Evolutionary conservation across 179 eudicot species (phyloP).

Genomic region (Corrigiola litoralis): DNA sequence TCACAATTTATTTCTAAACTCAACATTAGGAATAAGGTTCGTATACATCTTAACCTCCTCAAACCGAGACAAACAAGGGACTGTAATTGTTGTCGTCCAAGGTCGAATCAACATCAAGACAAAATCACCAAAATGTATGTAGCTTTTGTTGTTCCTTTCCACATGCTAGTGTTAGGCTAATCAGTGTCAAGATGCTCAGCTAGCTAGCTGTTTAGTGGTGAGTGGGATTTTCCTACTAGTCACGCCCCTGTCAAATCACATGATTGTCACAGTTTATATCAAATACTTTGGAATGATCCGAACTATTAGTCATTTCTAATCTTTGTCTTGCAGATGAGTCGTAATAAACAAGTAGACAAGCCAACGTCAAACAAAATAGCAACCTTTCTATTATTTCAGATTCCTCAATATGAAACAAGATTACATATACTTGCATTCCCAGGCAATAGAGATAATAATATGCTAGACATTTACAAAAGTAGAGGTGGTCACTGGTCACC

Average conservation of each 20-base stretch:
- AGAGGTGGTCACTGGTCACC: not conserved
- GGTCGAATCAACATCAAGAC: not conserved
- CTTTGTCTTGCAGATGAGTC: constrained; percentile 1
- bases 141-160: too few relatives aligned
- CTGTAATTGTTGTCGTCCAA: not conserved
- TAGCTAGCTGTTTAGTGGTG: not conserved
- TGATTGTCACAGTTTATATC: not conserved
- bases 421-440: constrained; percentile 9
- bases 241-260: constrained; percentile 8
- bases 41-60: too few relatives aligned
- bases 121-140: not conserved
- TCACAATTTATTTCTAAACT: too few relatives aligned
- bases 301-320: constrained; percentile 1
- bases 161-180: constrained; percentile 6
- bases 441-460: constrained; percentile 1
- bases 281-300: constrained; percentile 3
- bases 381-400: constrained; percentile 3
- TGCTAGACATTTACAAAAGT: constrained; percentile 28
- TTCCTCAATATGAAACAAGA: constrained; percentile 15
- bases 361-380: constrained; percentile 1
- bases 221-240: not conserved
- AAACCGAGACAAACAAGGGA: too few relatives aligned
- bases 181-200: constrained; percentile 3
- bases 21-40: too few relatives aligned
- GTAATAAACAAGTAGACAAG: not conserved